phyloP scores from a whole-genome alignment of 2,329 filamentous ascomycete genomes.

The Chaetomium strumarium region DNA sequence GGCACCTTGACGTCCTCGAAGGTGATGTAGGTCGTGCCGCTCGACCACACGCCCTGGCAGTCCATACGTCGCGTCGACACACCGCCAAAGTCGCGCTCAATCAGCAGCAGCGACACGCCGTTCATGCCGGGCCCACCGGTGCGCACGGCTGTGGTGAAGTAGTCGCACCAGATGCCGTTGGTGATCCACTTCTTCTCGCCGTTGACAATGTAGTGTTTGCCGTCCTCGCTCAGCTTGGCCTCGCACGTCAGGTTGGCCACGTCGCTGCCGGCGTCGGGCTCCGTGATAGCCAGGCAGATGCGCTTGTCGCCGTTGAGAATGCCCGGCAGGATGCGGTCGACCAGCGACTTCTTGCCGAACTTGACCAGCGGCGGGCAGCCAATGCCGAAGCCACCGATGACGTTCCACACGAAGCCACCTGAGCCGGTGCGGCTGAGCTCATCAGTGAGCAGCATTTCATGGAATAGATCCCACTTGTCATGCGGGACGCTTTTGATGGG shows the following conservation, averaged over 20 bases:
- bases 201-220: constrained; percentile 99
- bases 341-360: constrained; percentile 78
- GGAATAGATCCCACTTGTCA: constrained; percentile 97
- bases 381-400: constrained; percentile 95
- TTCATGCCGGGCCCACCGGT: constrained; percentile 89
- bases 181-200: constrained; percentile 99
- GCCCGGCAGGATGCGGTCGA: constrained; percentile 81
- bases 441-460: constrained; percentile 92
- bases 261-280: constrained; percentile 90
- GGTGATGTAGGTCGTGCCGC: constrained; percentile 92
- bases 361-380: constrained; percentile 87
- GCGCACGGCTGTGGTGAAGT: constrained; percentile 94
- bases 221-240: constrained; percentile 88
- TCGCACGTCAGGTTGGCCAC: constrained; percentile 94
- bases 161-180: constrained; percentile 94
- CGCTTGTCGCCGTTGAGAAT: constrained; percentile 91
- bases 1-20: constrained; percentile 99
- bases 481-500: constrained; percentile 70
- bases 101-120: constrained; percentile 82
- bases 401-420: constrained; percentile 93
- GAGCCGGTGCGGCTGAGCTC: constrained; percentile 85
- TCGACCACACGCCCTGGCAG: constrained; percentile 95
- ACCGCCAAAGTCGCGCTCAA: constrained; percentile 77
- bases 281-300: constrained; percentile 95
- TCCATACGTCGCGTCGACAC: constrained; percentile 95